Evolutionary conservation across 768 basidiomycete genomes (phyloP).

Genomic region (Filobasidium floriforme): DNA sequence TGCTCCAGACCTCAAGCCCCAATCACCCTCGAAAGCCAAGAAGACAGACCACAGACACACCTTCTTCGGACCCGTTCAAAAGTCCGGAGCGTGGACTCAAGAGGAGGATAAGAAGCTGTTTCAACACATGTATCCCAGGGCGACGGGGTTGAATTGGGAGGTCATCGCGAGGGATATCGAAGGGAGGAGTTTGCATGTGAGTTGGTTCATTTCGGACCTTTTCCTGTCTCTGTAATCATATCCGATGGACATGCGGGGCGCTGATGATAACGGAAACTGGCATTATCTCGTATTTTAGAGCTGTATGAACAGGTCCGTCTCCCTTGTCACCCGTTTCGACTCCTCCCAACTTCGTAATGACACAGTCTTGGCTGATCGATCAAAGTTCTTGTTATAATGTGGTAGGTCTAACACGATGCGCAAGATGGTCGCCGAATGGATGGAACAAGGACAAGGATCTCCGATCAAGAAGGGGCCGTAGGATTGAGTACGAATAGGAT

Average conservation of each 20-base stretch:
- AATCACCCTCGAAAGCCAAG: background rate
- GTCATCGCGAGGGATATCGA: background rate
- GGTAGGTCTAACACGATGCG: no score
- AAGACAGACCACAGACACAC: background rate
- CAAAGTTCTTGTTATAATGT: no score
- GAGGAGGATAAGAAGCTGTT: constrained; percentile 13
- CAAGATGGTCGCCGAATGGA: no score
- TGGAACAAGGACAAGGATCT: no score
- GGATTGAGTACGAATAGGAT: no score
- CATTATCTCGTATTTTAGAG: background rate
- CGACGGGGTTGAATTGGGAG: constrained; percentile 3
- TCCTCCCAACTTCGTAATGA: no score
- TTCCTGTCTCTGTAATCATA: no score
- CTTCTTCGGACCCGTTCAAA: background rate
- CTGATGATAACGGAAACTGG: background rate
- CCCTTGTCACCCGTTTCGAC: no score
- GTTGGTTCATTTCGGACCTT: background rate
- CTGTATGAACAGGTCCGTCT: background rate
- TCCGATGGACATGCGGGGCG: background rate
- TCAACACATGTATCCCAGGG: constrained; percentile 1
- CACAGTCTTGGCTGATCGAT: no score
- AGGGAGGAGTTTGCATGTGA: constrained; percentile 3
- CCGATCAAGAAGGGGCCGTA: no score
- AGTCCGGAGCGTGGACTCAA: constrained; percentile 6
- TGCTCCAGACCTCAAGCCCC: background rate